Base-by-base conservation (phyloP, 1,284 basidiomycete species). In the Marasmius fiardii region DNA sequence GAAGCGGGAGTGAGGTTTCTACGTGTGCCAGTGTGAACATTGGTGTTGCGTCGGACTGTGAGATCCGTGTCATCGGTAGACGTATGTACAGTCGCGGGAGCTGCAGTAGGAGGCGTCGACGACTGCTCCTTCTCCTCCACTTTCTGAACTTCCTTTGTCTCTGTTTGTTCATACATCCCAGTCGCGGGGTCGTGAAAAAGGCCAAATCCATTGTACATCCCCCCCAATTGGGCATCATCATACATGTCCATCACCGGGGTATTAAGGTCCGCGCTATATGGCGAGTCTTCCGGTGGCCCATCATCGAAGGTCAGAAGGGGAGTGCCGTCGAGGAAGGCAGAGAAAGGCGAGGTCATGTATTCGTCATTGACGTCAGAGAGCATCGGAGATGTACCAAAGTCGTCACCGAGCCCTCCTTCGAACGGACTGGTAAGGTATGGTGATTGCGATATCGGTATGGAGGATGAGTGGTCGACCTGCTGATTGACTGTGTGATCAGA, bases 181-280 rank as follows among this genome's bases (percentile, higher is more conserved):
- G 44, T 39, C n/a, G 48, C 53, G 16, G 44, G 44, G 34, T 60
- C 55, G 10, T 44, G 31, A 31, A 59, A 54, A 2, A 59, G 44
- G 11, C 55, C 45, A 41, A 56, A 55, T 26, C 55, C 21, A 49
- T 63, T 63, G 24, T 28, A 58, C n/a, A 23, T 5, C 56, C 55
- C 50, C 14, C 63, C 63, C 56, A 67, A 49, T 51, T 61, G 50
- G 63, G 14, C 65, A 50, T 65, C 56, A 49, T 68, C 74, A 37
- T 70, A 37, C 20, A 72, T 71, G 44, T 66, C 72, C 47, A 79
- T 62, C n/a, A 77, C 69, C 2, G 86, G 86, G 0, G 86, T 87
- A 4, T 71, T 77, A 58, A 88, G 77, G 65, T 82, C 76, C 34
- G 85, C 81, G 11, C 78, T 75, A 54, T 74, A 72, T 2, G 84